Base-by-base conservation (phyloP, 371 early-diverging fungal species). In the Mortierella sp. region DNA sequence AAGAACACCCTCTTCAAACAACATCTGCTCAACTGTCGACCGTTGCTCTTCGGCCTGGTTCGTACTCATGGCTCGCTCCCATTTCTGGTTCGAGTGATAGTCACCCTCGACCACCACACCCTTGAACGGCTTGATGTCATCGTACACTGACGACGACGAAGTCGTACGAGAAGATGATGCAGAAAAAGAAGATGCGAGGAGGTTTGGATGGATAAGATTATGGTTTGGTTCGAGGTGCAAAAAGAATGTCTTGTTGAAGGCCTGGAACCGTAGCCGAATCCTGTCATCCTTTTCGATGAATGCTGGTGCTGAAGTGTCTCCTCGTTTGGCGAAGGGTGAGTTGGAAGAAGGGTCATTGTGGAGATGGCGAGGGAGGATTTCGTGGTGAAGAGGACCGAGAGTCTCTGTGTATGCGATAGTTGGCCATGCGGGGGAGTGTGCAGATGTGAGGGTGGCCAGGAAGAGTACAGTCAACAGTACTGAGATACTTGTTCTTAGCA, bases 201-300 rank as follows among this genome's bases (percentile, higher is more conserved):
- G 63, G 4, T 92, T 85, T 0, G 95, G 92, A 83, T 96, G 97
- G 63, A 97, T 83, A 48, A 97, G 80, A 63, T 95, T 93, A 38
- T 78, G n/a, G 88, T 97, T 96, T 38, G 95, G 96, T 76, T 91
- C 91, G 18, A 97, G 90, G 72, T 95, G 87, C 60, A 97, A 82
- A 44, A 88, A 80, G 80, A 94, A 95, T 0, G 95, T 95, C 38
- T 89, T 89, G 87, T 96, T 96, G 88, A 89, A 95, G 2, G 96
- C 96, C 14, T 80, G 76, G 68, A 96, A 86, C 12, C 89, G 80
- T 10, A 96, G 60, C 48, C 94, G 92, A 72, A 95, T 79, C 14
- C 90, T 91, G 73, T 94, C 96, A 75, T 94, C 92, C 65, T 89
- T 71, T 18, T 68, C 68, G 43, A 68, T 68, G 41, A 11, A 10